Percentiles rank a stretch among this genome's conserved stretches.
Evolutionary conservation across 2,329 filamentous ascomycete genomes (phyloP).

Genomic region (Penicillium brevicompactum): DNA sequence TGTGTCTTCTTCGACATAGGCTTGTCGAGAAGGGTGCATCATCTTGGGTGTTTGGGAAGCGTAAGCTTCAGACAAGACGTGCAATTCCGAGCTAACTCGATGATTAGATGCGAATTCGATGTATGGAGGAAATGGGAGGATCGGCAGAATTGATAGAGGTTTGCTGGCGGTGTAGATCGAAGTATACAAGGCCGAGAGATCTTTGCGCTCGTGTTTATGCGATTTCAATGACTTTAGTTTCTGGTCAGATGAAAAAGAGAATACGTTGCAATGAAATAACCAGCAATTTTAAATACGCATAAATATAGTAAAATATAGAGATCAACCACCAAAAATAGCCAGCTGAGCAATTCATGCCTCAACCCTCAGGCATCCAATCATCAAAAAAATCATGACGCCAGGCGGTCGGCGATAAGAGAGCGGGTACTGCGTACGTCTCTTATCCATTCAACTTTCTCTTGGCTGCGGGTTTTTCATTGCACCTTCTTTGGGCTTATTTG

Average conservation of each 20-base stretch:
- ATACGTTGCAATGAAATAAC: no score
- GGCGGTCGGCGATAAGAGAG: constrained; percentile 27
- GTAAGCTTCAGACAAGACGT: constrained; percentile 5
- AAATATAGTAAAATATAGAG: not conserved
- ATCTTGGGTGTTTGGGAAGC: constrained; percentile 38
- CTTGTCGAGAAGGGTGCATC: constrained; percentile 86
- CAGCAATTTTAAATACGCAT: no score
- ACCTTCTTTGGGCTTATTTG: not conserved
- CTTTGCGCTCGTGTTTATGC: no score
- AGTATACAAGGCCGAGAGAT: not conserved
- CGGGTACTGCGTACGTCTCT: constrained; percentile 8
- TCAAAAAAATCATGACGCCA: constrained; percentile 19
- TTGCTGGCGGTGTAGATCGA: not conserved
- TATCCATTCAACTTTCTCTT: constrained; percentile 15
- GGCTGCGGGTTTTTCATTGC: constrained; percentile 10
- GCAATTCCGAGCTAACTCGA: not conserved
- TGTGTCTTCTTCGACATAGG: constrained; percentile 81
- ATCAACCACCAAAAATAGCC: not conserved
- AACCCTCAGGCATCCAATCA: not conserved
- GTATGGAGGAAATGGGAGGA: no score
- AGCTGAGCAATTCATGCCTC: not conserved
- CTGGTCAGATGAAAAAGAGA: no score
- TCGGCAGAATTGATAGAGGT: constrained; percentile 25
- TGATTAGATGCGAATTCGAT: no score
- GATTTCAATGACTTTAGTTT: no score